These are phyloP conservation scores for Xeromyces bisporus DNA, from an alignment of 495 filamentous ascomycete genomes.

Conservation along the genomic window DNA sequence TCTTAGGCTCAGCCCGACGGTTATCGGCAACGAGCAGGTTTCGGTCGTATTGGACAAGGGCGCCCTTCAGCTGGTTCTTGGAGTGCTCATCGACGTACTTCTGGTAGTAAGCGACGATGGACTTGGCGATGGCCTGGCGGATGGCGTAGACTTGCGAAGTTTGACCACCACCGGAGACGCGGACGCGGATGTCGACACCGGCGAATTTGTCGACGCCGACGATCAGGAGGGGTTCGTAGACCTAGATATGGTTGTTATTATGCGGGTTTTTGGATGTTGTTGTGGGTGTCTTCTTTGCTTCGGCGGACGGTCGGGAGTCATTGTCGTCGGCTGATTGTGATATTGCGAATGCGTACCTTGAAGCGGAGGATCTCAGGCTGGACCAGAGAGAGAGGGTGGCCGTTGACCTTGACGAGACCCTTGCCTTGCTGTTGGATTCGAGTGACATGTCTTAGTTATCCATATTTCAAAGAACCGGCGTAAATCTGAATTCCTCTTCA, in stretches of 20 bases:
- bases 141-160: constrained; percentile 96
- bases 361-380: constrained; percentile 94
- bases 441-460: constrained; percentile 18
- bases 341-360: constrained; percentile 50
- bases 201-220: constrained; percentile 94
- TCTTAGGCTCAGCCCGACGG: constrained; percentile 86
- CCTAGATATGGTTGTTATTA: constrained; percentile 23
- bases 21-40: constrained; percentile 96
- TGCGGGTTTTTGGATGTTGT: too few relatives aligned
- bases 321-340: too few relatives aligned
- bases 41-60: constrained; percentile 85
- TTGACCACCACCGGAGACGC: constrained; percentile 94
- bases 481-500: too few relatives aligned
- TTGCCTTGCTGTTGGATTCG: constrained; percentile 52
- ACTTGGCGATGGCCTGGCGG: constrained; percentile 97
- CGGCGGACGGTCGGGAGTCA: too few relatives aligned
- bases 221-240: constrained; percentile 96
- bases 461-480: too few relatives aligned
- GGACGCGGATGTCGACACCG: constrained; percentile 90
- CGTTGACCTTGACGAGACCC: constrained; percentile 97
- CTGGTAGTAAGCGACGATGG: constrained; percentile 98
- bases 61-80: constrained; percentile 97
- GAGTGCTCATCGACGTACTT: constrained; percentile 99
- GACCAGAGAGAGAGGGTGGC: constrained; percentile 81
- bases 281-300: too few relatives aligned